Evolutionary conservation across 1,139 yeast genomes (phyloP), one percentile per base, ranked within the genome.

Genomic region (Suhomyces ambrosiae): DNA sequence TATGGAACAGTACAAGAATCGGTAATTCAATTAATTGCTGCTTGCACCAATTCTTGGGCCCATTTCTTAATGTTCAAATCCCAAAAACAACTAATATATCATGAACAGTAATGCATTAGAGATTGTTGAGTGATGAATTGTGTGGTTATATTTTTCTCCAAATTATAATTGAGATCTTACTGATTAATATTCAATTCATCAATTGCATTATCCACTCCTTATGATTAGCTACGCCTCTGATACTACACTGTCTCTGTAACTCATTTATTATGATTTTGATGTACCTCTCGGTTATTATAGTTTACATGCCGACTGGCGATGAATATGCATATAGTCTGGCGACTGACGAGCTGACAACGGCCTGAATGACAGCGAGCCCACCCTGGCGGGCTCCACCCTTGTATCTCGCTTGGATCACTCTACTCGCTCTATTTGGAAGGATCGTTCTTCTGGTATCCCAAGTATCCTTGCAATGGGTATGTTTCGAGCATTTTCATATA

Each of bases 391-490:
- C 27, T 10, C 27, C 9, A 12, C 24, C 24, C 9, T 23, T 7
- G 13, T 14, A 22, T 10, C 12, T 10, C 11, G 9, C 22, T 15
- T 19, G 10, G 21, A 13, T 7, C 5, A 9, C 8, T 7, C 22
- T 9, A 19, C 15, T n/a, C 24, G 27, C 28, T 25, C 19, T 11
- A 84, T 69, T 84, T 83, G 35, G 86, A 72, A 36, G 90, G 90
- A 61, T 86, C 95, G 65, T 84, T 85, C 76, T 86, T 82, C 65
- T 86, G 94, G 70, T 86, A 86, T 14, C 88, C 90, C 61, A 82
- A 68, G 64, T 74, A 85, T 31, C 95, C 95, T 52, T 79, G 74
- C 45, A 82, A 73, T 49, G 81, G 78, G 53, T 82, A 76, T 35
- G 72, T 65, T 46, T 87, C 90, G 44, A 85, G 70, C 85, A 85